phyloP scores from a whole-genome alignment of 805 yeast species.

The Wickerhamomyces hampshirensis region DNA sequence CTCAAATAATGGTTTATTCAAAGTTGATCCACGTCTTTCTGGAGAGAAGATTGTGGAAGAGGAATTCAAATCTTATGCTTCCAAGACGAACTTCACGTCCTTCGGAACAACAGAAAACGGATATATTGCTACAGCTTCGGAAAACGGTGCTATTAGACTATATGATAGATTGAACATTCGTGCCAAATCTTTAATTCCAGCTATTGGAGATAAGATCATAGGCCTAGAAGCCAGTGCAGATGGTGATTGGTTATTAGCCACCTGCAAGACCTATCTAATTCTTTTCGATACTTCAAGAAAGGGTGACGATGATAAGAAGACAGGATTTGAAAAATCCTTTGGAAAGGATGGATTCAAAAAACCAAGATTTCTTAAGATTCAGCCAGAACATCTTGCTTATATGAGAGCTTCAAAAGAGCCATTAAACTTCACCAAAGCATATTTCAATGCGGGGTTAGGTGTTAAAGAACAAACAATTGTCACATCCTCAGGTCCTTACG shows the following conservation, averaged over 20 bases:
- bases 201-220: slow-evolving; percentile 69
- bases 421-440: slow-evolving; percentile 63
- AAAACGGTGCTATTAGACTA: slow-evolving; percentile 69
- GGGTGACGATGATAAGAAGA: slow-evolving; percentile 53
- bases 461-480: slow-evolving; percentile 66
- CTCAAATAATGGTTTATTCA: slow-evolving; percentile 60
- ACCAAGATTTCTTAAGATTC: slow-evolving; percentile 61
- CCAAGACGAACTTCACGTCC: slow-evolving; percentile 27
- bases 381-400: slow-evolving; percentile 67
- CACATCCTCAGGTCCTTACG: slow-evolving; percentile 77
- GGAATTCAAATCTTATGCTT: slow-evolving; percentile 48
- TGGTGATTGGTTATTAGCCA: slow-evolving; percentile 79
- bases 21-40: slow-evolving; percentile 72
- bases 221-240: slow-evolving; percentile 71
- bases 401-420: slow-evolving; percentile 47
- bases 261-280: slow-evolving; percentile 67
- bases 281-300: slow-evolving; percentile 63
- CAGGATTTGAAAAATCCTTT: slow-evolving; percentile 64
- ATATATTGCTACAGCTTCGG: slow-evolving; percentile 69
- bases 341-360: slow-evolving; percentile 61
- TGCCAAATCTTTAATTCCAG: slow-evolving; percentile 78
- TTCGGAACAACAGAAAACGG: slow-evolving; percentile 68
- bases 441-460: slow-evolving; percentile 68
- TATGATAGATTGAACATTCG: slow-evolving; percentile 67
- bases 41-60: slow-evolving; percentile 56